Conservation (phyloP, 495 filamentous ascomycete species). For the Viridothelium virens region DNA sequence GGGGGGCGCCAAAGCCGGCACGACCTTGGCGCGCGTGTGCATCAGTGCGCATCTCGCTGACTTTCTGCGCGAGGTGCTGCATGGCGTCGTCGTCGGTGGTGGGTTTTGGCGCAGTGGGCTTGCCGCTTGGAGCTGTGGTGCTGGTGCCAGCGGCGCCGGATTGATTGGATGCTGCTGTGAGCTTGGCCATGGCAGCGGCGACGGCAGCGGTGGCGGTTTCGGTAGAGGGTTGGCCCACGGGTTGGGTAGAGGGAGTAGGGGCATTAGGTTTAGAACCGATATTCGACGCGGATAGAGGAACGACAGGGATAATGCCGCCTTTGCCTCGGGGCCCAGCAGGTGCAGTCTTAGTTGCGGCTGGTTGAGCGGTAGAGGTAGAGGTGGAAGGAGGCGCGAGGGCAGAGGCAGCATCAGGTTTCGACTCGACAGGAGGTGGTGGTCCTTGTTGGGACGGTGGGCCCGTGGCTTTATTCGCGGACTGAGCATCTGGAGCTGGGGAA, state of each 20-base stretch:
- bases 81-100: slow-evolving; percentile 40
- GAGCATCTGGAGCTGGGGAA: slow-evolving; percentile 18
- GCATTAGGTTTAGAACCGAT: slow-evolving; percentile 12
- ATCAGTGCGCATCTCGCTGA: slow-evolving; percentile 78
- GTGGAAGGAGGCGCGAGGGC: slow-evolving; percentile 33
- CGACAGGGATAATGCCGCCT: slow-evolving; percentile 54
- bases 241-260: slow-evolving; percentile 25
- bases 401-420: slow-evolving; percentile 35
- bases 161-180: slow-evolving; percentile 47
- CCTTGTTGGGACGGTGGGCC: slow-evolving; percentile 23
- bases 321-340: slow-evolving; percentile 56
- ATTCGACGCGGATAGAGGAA: slow-evolving; percentile 34
- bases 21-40: slow-evolving; percentile 33
- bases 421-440: slow-evolving; percentile 38
- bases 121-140: neutral
- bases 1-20: slow-evolving; percentile 27
- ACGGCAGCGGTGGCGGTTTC: slow-evolving; percentile 63
- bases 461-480: slow-evolving; percentile 22
- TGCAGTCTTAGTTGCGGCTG: slow-evolving; percentile 33
- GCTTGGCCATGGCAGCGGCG: slow-evolving; percentile 80
- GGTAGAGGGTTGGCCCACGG: slow-evolving; percentile 24
- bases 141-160: neutral
- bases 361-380: slow-evolving; percentile 25
- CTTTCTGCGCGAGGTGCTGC: slow-evolving; percentile 73
- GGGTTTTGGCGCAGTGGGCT: slow-evolving; percentile 29